These are phyloP conservation scores for Cryptococcus sp. DNA, from an alignment of 1,284 basidiomycete genomes.

Conservation along the genomic window DNA sequence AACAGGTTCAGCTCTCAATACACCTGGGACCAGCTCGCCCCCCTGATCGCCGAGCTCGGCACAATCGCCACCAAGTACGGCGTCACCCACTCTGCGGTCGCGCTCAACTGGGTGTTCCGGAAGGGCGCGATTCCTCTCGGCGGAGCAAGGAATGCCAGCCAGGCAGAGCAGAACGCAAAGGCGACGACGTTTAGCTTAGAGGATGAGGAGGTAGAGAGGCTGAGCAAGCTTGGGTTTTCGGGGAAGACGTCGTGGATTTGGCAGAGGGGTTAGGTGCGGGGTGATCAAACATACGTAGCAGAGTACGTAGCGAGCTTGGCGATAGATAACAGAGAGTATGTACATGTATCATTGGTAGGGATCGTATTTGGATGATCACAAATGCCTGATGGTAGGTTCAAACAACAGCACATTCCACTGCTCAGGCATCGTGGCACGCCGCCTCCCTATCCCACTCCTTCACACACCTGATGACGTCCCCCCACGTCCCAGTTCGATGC, in stretches of 20 bases:
- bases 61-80: slow-evolving; percentile 35
- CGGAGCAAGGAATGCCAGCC: slow-evolving; percentile 44
- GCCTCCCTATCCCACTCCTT: slow-evolving; percentile 29
- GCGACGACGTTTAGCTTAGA: slow-evolving; percentile 28
- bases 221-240: slow-evolving; percentile 20
- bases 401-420: background rate
- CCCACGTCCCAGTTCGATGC: slow-evolving; percentile 24
- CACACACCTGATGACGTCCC: slow-evolving; percentile 35
- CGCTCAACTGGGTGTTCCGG: slow-evolving; percentile 47
- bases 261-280: background rate
- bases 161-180: slow-evolving; percentile 37
- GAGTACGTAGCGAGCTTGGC: too few species aligned
- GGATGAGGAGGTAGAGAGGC: slow-evolving; percentile 21
- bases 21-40: slow-evolving; percentile 40
- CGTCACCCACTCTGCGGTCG: slow-evolving; percentile 41
- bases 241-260: slow-evolving; percentile 31
- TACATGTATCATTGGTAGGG: too few species aligned
- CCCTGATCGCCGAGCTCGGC: slow-evolving; percentile 37
- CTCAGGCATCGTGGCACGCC: background rate
- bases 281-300: too few species aligned
- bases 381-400: background rate
- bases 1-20: slow-evolving; percentile 20
- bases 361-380: background rate
- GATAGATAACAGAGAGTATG: too few species aligned
- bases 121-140: slow-evolving; percentile 50